Evolutionary conservation across 78 protist species (phyloP).

Genomic region (Acrasis kona): DNA sequence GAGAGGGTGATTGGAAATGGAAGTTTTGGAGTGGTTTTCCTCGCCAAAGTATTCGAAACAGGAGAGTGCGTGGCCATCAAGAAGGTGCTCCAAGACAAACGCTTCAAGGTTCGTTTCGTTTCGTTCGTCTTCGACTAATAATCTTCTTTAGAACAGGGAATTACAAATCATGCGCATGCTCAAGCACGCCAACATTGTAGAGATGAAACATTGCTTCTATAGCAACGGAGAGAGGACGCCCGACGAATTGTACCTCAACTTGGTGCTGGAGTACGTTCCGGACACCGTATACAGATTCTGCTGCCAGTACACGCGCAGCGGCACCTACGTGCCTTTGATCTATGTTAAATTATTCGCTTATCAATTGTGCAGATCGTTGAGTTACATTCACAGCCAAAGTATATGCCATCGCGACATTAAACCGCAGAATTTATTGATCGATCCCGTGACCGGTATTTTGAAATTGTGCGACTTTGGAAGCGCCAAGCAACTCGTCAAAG

Average conservation of each 20-base stretch:
- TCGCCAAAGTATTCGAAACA: conserved; percentile 59
- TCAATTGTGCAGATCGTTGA: conserved; percentile 60
- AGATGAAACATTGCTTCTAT: conserved; percentile 77
- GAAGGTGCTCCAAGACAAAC: conserved; percentile 93
- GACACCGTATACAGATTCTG: conserved; percentile 74
- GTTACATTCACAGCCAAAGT: conserved; percentile 54
- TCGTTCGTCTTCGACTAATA: not conserved
- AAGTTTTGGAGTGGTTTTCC: conserved; percentile 95
- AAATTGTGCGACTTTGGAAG: conserved; percentile 97
- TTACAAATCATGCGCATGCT: conserved; percentile 91
- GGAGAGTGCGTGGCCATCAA: conserved; percentile 94
- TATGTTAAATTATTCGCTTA: conserved; percentile 3
- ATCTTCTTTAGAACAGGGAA: conserved; percentile 85
- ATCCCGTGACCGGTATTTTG: conserved; percentile 69
- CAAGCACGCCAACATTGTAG: conserved; percentile 84
- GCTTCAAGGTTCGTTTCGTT: conserved; percentile 85
- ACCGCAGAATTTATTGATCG: conserved; percentile 82
- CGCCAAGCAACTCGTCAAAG: conserved; percentile 78
- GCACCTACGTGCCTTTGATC: conserved; percentile 63
- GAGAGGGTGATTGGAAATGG: conserved; percentile 91
- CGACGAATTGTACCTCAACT: conserved; percentile 92
- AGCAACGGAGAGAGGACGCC: conserved; percentile 61
- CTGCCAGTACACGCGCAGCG: conserved; percentile 63
- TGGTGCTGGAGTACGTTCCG: conserved; percentile 97
- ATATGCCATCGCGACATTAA: conserved; percentile 93